phyloP scores from a whole-genome alignment of 2,329 filamentous ascomycete species.

The Calonectria montana region DNA sequence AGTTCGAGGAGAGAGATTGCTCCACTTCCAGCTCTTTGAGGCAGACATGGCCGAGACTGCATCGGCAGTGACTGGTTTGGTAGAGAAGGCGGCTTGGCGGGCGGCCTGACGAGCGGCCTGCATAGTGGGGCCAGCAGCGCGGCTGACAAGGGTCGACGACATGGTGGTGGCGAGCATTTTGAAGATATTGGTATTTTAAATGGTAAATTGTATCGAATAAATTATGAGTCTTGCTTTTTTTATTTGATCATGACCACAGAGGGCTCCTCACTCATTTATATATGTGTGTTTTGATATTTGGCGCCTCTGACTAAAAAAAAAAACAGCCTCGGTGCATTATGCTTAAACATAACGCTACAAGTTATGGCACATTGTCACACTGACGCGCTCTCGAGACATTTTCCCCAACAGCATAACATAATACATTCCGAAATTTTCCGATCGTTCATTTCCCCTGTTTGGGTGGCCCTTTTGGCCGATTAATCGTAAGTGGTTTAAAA shows the following conservation, averaged over 20 bases:
- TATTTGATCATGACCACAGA: not conserved
- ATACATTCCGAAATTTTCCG: not conserved
- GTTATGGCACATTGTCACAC: not conserved
- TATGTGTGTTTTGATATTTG: not conserved
- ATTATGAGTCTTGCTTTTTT: not conserved
- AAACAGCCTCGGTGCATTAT: not conserved
- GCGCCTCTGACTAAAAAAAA: not conserved
- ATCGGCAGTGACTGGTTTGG: slow-evolving; percentile 23
- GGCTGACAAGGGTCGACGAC: slow-evolving; percentile 33
- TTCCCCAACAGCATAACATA: not conserved
- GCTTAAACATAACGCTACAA: slow-evolving; percentile 13
- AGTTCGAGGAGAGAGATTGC: slow-evolving; percentile 41
- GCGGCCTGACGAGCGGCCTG: slow-evolving; percentile 27
- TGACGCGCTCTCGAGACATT: not conserved
- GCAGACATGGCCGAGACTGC: not conserved
- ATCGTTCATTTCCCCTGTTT: not conserved
- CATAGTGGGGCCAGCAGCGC: slow-evolving; percentile 27
- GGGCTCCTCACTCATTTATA: not conserved
- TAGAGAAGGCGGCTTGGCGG: slow-evolving; percentile 39
- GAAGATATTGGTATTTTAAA: not conserved
- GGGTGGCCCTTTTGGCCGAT: slow-evolving; percentile 48
- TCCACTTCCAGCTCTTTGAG: slow-evolving; percentile 39
- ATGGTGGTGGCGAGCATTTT: slow-evolving; percentile 12
- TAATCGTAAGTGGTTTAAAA: slow-evolving; percentile 68
- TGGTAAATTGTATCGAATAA: not conserved